Evolutionary conservation across 805 yeast genomes (phyloP).

Genomic region (Kodamaea fukazawae): DNA sequence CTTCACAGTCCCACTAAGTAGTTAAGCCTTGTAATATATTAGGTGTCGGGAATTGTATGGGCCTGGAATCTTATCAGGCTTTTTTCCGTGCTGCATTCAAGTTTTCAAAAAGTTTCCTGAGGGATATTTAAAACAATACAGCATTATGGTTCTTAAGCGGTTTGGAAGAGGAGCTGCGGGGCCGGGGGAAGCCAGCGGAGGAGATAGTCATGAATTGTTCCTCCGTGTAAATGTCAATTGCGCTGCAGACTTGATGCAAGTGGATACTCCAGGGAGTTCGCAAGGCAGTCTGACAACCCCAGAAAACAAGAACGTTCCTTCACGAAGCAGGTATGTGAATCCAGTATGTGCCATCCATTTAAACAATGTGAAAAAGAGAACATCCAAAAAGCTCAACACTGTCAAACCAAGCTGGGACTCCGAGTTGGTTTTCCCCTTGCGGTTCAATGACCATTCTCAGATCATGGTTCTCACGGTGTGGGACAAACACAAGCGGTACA

Average conservation of each 20-base stretch:
- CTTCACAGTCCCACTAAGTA: too few relatives aligned
- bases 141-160: conserved; percentile 3
- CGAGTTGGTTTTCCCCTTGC: conserved; percentile 29
- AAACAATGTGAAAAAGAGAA: conserved; percentile 27
- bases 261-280: conserved; percentile 2
- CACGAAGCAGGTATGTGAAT: conserved; percentile 20
- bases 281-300: not conserved
- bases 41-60: too few relatives aligned
- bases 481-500: conserved; percentile 38
- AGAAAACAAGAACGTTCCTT: not conserved
- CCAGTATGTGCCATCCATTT: conserved; percentile 38
- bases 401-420: conserved; percentile 43
- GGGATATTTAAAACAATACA: not conserved
- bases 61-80: too few relatives aligned
- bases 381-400: conserved; percentile 32
- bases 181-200: not conserved
- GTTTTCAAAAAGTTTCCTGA: too few relatives aligned
- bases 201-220: conserved; percentile 15
- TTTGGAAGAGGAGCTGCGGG: conserved; percentile 1
- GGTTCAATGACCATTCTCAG: conserved; percentile 26
- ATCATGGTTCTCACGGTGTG: conserved; percentile 34
- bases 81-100: too few relatives aligned
- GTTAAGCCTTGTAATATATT: too few relatives aligned
- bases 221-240: conserved; percentile 35
- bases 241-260: conserved; percentile 37